Evolutionary conservation across 148 eudicot genomes (phyloP).

Genomic region (Rhododendron kiyosumense): DNA sequence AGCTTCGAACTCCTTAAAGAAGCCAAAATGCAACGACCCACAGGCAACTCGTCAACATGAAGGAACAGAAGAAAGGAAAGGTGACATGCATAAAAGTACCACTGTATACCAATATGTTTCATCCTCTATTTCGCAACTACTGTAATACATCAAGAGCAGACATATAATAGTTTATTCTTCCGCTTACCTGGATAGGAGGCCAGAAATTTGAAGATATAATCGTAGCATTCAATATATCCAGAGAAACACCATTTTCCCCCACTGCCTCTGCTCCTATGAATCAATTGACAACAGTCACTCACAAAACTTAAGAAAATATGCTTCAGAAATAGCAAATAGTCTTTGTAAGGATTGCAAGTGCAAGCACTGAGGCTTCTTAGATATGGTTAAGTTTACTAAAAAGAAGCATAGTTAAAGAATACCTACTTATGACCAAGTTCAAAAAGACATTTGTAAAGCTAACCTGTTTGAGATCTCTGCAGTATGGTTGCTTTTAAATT

Average conservation of each 20-base stretch:
- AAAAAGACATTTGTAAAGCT: background rate
- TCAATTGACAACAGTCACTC: slow-evolving; percentile 9
- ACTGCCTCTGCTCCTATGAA: slow-evolving; percentile 33
- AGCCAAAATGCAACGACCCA: background rate
- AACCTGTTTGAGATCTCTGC: slow-evolving; percentile 62
- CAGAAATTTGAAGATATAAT: slow-evolving; percentile 95
- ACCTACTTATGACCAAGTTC: background rate
- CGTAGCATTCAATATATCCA: slow-evolving; percentile 68
- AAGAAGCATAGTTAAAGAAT: background rate
- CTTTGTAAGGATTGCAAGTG: background rate
- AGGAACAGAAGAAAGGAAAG: background rate
- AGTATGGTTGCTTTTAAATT: slow-evolving; percentile 84
- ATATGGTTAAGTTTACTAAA: background rate
- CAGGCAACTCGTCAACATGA: background rate
- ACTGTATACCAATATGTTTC: background rate
- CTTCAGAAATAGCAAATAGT: background rate
- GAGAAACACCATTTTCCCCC: slow-evolving; percentile 46
- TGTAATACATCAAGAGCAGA: background rate
- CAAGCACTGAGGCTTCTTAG: background rate
- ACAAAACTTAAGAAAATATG: background rate
- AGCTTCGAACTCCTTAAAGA: background rate
- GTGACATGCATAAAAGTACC: background rate
- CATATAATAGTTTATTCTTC: background rate
- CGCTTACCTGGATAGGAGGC: slow-evolving; percentile 92
- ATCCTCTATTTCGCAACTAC: background rate